Conservation (phyloP, 2,329 filamentous ascomycete genomes). For the Sclerotinia subarctica region DNA sequence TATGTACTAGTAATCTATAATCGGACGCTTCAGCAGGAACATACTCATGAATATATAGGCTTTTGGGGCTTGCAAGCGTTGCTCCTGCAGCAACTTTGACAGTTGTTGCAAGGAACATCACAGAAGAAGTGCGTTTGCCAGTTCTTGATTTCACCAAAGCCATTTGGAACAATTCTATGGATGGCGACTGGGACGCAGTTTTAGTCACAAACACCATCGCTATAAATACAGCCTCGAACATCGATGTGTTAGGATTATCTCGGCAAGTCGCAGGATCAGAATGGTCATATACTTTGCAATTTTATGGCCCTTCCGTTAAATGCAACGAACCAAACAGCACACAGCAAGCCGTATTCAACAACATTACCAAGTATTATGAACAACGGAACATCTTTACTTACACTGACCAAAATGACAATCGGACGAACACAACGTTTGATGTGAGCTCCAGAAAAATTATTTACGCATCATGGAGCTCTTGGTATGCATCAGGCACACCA, state of each 20-base stretch:
- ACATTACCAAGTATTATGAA: constrained; percentile 1
- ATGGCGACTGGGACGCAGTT: neutral
- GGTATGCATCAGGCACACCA: constrained; percentile 4
- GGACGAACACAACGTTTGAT: neutral
- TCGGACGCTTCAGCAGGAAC: neutral
- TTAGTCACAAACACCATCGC: constrained; percentile 4
- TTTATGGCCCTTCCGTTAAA: constrained; percentile 26
- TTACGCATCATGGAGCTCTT: constrained; percentile 1
- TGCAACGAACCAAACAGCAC: constrained; percentile 18
- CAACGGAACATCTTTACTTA: neutral
- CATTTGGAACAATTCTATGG: constrained; percentile 3
- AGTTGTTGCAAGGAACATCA: constrained; percentile 10
- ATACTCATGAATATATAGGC: neutral
- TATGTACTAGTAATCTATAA: neutral
- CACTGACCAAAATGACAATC: neutral
- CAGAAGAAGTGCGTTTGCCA: constrained; percentile 8
- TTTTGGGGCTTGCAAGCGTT: constrained; percentile 20
- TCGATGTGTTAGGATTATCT: constrained; percentile 12
- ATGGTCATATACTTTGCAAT: constrained; percentile 24
- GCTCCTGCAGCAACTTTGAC: constrained; percentile 19
- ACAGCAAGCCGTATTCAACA: constrained; percentile 17
- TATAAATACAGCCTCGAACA: constrained; percentile 2
- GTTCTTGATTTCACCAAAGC: constrained; percentile 3
- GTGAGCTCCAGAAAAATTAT: neutral
- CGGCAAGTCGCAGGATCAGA: constrained; percentile 18